Conservation (phyloP, 2,329 filamentous ascomycete genomes). For the Akanthomyces dipterigenus region DNA sequence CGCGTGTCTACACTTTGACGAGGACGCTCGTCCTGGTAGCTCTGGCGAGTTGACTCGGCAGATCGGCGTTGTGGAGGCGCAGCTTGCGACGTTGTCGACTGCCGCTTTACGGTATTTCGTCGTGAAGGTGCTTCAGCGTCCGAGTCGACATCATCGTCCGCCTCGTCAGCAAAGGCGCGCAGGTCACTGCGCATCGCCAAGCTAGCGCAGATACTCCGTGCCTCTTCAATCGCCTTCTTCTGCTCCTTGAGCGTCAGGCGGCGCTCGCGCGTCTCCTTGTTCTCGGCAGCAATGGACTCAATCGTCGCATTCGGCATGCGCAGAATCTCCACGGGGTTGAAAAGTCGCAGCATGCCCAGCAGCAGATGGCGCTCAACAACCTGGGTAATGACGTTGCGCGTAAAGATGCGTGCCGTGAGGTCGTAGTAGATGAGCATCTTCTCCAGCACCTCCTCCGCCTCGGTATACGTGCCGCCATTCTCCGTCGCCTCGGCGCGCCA, state of each 20-base stretch:
- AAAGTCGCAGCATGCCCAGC: conserved; percentile 44
- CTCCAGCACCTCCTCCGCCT: conserved; percentile 46
- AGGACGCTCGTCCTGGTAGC: conserved; percentile 19
- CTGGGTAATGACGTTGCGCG: conserved; percentile 46
- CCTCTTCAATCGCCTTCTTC: conserved; percentile 16
- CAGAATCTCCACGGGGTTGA: conserved; percentile 46
- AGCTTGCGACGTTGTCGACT: conserved; percentile 11
- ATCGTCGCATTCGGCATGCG: conserved; percentile 38
- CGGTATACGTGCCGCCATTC: conserved; percentile 40
- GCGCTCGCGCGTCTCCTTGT: conserved; percentile 46
- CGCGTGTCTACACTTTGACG: not conserved
- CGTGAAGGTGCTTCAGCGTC: conserved; percentile 25
- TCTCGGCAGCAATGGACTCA: conserved; percentile 46
- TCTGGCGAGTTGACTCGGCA: conserved; percentile 18
- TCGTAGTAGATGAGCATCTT: conserved; percentile 53
- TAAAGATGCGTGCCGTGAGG: conserved; percentile 45
- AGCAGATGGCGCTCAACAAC: conserved; percentile 45
- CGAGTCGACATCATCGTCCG: conserved; percentile 23
- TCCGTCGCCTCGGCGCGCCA: conserved; percentile 38
- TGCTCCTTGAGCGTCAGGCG: conserved; percentile 37
- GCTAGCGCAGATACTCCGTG: conserved; percentile 33
- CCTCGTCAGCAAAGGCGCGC: conserved; percentile 32
- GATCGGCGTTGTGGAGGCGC: not conserved
- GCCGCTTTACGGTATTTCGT: conserved; percentile 10
- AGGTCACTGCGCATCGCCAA: conserved; percentile 48